Evolutionary conservation across 306 rosid species (phyloP).

Genomic region (Inga oerstediana): DNA sequence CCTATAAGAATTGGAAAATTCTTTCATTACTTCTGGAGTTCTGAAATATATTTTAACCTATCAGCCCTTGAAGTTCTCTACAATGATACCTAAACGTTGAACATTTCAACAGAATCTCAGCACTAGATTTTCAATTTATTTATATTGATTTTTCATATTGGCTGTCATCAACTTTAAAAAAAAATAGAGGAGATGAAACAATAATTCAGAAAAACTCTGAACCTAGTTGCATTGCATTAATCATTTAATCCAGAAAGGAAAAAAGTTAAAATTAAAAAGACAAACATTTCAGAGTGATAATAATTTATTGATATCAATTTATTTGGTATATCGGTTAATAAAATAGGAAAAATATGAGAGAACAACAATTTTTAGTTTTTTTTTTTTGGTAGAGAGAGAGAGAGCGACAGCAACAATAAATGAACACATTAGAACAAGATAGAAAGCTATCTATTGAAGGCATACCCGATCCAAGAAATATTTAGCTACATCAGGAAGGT

Average conservation of each 20-base stretch:
- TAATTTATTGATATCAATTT: background rate
- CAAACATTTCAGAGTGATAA: background rate
- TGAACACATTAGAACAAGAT: conserved; percentile 17
- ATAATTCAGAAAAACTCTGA: conserved; percentile 14
- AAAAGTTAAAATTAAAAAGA: background rate
- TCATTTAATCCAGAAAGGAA: conserved; percentile 15
- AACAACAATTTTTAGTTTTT: background rate
- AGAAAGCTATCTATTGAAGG: conserved; percentile 16
- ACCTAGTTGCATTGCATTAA: conserved; percentile 10
- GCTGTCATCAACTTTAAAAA: background rate
- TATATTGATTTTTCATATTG: background rate
- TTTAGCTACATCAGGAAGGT: conserved; percentile 87
- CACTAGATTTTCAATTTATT: background rate
- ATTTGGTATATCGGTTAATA: conserved; percentile 2
- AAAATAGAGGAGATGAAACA: background rate
- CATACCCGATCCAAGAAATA: conserved; percentile 87
- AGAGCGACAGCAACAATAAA: background rate
- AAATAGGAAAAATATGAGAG: background rate
- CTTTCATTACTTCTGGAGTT: background rate
- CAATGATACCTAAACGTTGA: background rate
- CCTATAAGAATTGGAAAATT: background rate
- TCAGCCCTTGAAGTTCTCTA: background rate
- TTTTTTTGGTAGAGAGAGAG: background rate
- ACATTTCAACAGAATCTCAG: background rate
- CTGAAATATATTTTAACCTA: background rate